A percentile compares a stretch with the other conserved stretches of the same genome.
Conservation (phyloP, 768 basidiomycete species). For the Podaxis mareebaensis region DNA sequence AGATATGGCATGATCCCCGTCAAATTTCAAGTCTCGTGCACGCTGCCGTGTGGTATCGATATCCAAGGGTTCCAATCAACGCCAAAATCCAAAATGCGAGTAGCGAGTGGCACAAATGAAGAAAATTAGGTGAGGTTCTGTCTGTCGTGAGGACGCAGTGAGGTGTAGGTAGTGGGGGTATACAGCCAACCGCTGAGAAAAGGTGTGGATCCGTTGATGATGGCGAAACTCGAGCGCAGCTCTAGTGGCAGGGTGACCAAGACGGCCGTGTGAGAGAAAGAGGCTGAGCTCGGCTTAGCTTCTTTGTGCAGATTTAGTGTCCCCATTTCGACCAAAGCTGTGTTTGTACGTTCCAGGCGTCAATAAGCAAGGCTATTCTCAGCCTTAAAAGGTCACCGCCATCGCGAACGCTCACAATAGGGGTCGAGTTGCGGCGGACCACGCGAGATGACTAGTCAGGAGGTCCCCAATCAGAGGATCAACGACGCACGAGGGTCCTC, state of each 20-base stretch:
- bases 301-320: background rate
- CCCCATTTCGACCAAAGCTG: background rate
- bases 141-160: background rate
- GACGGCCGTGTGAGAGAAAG: slow-evolving; percentile 8
- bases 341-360: background rate
- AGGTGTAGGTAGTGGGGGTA: background rate
- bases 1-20: slow-evolving; percentile 20
- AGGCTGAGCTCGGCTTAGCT: background rate
- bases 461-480: background rate
- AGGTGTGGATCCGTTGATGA: background rate
- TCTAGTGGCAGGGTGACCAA: background rate
- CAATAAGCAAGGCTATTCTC: background rate
- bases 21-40: background rate
- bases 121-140: background rate
- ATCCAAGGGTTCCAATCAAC: background rate
- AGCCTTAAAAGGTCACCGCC: background rate
- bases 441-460: background rate
- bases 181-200: background rate
- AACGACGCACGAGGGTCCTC: background rate
- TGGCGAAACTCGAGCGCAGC: background rate
- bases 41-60: background rate
- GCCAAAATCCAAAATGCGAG: background rate
- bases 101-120: too few species aligned
- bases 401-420: background rate
- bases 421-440: background rate